Conservation (phyloP, 2,329 filamentous ascomycete genomes). For the Sarocladium strictum region DNA sequence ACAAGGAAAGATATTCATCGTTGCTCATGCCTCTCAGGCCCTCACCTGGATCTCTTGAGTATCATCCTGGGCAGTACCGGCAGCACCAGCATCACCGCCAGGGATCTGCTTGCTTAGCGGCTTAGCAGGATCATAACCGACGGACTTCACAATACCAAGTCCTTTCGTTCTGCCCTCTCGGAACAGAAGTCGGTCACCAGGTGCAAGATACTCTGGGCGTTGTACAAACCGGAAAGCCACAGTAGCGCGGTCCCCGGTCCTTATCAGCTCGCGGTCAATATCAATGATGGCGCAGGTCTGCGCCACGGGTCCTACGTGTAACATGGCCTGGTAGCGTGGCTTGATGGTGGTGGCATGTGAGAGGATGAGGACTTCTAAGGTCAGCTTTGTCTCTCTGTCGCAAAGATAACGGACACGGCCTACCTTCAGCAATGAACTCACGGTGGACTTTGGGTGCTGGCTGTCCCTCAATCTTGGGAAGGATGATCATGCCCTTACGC, state of each 20-base stretch:
- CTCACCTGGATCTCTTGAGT: not conserved
- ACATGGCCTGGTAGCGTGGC: conserved; percentile 94
- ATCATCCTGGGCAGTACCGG: not conserved
- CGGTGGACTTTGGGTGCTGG: conserved; percentile 64
- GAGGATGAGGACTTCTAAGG: conserved; percentile 71
- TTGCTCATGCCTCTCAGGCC: not conserved
- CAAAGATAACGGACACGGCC: too few species aligned
- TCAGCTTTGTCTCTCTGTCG: too few species aligned
- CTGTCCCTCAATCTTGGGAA: conserved; percentile 73
- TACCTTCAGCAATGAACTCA: conserved; percentile 75
- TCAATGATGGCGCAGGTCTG: conserved; percentile 98
- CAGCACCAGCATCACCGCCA: not conserved
- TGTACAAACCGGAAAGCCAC: conserved; percentile 96
- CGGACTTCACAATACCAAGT: conserved; percentile 83
- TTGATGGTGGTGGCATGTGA: conserved; percentile 97
- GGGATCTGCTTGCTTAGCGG: conserved; percentile 26
- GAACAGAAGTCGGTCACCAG: conserved; percentile 87
- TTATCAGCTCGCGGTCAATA: conserved; percentile 91
- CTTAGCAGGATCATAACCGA: conserved; percentile 73
- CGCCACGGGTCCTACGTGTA: conserved; percentile 89
- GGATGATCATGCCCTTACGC: conserved; percentile 94
- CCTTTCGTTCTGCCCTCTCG: conserved; percentile 93
- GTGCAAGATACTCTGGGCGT: conserved; percentile 82
- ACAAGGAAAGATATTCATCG: not conserved
- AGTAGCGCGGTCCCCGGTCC: conserved; percentile 87